Percentiles rank a stretch among this genome's conserved stretches.
phyloP scores from a whole-genome alignment of 768 basidiomycete genomes.

The Calocera viscosa region DNA sequence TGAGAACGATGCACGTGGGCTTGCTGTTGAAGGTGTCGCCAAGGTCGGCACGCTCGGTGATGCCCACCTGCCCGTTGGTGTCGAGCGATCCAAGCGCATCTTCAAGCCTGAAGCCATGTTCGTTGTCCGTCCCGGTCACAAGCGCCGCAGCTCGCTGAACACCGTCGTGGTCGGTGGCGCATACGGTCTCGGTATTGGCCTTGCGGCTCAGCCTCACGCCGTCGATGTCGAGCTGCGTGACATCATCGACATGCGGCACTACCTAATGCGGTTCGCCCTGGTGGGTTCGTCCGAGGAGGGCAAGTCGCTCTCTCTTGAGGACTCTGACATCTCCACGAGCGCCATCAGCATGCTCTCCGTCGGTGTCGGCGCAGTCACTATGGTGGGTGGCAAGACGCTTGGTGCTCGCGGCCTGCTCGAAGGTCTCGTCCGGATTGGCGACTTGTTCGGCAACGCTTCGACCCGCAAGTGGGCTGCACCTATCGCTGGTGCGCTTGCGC shows the following conservation, averaged over 20 bases:
- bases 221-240: conserved; percentile 71
- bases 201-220: conserved; percentile 56
- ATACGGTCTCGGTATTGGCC: conserved; percentile 69
- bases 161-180: conserved; percentile 61
- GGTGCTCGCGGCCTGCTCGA: conserved; percentile 69
- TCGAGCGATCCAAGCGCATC: conserved; percentile 66
- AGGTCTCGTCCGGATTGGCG: conserved; percentile 57
- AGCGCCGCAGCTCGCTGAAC: conserved; percentile 26
- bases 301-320: conserved; percentile 25
- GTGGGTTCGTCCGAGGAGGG: conserved; percentile 27
- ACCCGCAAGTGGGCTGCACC: conserved; percentile 81
- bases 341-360: conserved; percentile 63
- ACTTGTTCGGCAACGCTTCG: conserved; percentile 62
- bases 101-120: conserved; percentile 99
- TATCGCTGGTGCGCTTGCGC: conserved; percentile 58
- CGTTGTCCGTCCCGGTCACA: conserved; percentile 31
- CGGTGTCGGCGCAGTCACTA: conserved; percentile 73
- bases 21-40: conserved; percentile 53
- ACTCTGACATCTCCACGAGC: conserved; percentile 39
- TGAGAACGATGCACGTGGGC: conserved; percentile 67
- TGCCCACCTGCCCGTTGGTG: conserved; percentile 61
- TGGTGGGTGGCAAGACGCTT: conserved; percentile 74
- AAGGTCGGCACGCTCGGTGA: conserved; percentile 60
- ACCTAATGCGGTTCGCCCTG: conserved; percentile 55
- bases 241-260: conserved; percentile 73